A percentile compares a stretch with the other conserved stretches of the same genome.
Evolutionary conservation across 2,329 filamentous ascomycete genomes (phyloP).

Genomic region (Scytalidium lignicola): DNA sequence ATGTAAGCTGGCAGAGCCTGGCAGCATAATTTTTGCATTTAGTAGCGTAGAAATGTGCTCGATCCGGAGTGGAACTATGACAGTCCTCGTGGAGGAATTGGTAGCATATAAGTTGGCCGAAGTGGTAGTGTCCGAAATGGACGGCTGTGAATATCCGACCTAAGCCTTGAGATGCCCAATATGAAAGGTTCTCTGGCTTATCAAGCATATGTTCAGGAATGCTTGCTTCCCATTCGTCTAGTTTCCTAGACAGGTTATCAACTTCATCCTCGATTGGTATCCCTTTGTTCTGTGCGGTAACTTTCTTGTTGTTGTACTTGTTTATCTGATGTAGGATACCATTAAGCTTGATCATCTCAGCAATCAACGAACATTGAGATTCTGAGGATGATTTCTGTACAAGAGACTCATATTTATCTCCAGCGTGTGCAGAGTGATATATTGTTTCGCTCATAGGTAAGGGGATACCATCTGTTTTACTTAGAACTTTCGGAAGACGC

Average conservation of each 20-base stretch:
- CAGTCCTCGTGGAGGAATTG: slow-evolving; percentile 35
- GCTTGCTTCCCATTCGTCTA: slow-evolving; percentile 31
- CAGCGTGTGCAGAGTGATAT: slow-evolving; percentile 2
- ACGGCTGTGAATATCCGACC: slow-evolving; percentile 39
- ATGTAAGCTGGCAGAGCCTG: slow-evolving; percentile 35
- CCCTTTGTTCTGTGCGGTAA: slow-evolving; percentile 19
- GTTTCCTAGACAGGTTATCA: slow-evolving; percentile 25
- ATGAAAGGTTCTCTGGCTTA: slow-evolving; percentile 33
- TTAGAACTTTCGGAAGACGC: slow-evolving; percentile 15
- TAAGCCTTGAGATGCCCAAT: slow-evolving; percentile 32
- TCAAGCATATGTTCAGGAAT: slow-evolving; percentile 33
- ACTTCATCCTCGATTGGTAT: slow-evolving; percentile 17
- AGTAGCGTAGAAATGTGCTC: slow-evolving; percentile 26
- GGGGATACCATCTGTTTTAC: slow-evolving; percentile 8
- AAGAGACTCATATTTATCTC: neutral
- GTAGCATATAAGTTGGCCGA: slow-evolving; percentile 41
- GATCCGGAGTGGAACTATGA: slow-evolving; percentile 7
- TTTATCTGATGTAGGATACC: slow-evolving; percentile 34
- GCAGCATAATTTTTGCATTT: slow-evolving; percentile 36
- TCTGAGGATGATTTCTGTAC: neutral
- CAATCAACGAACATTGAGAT: slow-evolving; percentile 8
- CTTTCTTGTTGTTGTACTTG: slow-evolving; percentile 28
- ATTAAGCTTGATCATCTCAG: slow-evolving; percentile 32
- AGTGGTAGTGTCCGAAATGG: slow-evolving; percentile 42
- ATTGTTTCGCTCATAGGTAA: slow-evolving; percentile 14